phyloP scores from a whole-genome alignment of 345 rosid species.

The Noccaea bulbosa region DNA sequence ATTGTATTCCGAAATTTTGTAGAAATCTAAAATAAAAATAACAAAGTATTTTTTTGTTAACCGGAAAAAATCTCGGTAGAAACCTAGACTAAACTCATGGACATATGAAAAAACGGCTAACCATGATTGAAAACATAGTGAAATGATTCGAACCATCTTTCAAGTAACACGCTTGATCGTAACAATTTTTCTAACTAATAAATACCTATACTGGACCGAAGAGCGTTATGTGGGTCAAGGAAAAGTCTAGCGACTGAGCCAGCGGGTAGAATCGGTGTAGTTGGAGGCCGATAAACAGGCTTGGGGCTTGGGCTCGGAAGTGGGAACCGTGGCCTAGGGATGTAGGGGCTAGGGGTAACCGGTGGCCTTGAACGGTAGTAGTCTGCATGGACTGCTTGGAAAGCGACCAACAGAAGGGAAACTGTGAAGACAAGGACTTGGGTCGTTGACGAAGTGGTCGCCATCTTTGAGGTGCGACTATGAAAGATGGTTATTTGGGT shows the following conservation, averaged over 20 bases:
- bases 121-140: not conserved
- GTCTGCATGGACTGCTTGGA: conserved; percentile 44
- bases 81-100: not conserved
- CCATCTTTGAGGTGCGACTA: conserved; percentile 38
- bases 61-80: not conserved
- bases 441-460: conserved; percentile 30
- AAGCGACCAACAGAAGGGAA: conserved; percentile 38
- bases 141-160: not conserved
- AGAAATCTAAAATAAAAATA: not conserved
- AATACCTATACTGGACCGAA: conserved; percentile 49
- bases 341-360: conserved; percentile 25
- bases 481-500: conserved; percentile 13
- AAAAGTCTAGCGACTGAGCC: conserved; percentile 51
- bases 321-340: conserved; percentile 26
- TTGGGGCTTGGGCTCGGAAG: conserved; percentile 39
- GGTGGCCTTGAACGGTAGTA: conserved; percentile 44
- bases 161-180: not conserved
- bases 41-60: not conserved
- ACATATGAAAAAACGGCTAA: not conserved
- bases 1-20: not conserved
- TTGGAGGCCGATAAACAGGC: conserved; percentile 33
- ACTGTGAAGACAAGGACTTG: conserved; percentile 28
- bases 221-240: conserved; percentile 72
- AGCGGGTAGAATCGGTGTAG: conserved; percentile 26
- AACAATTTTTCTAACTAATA: not conserved